A percentile compares a stretch with the other conserved stretches of the same genome.
Conservation (phyloP, 1,284 basidiomycete species). For the Cerrena zonata region DNA sequence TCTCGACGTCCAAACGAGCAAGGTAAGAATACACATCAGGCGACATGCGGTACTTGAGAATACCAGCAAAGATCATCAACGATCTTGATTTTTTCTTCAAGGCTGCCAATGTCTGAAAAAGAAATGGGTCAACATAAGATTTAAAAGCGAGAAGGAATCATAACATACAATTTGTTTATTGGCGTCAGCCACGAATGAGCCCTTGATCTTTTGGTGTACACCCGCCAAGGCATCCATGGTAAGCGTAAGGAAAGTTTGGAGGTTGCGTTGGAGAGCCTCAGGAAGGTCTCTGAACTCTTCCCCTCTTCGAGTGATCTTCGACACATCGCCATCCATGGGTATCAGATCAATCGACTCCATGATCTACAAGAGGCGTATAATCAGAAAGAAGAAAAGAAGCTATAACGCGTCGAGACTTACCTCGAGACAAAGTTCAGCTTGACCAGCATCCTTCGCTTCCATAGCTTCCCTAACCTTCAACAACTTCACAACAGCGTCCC, state of each 20-base stretch:
- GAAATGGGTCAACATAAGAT: constrained; percentile 9
- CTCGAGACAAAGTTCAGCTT: constrained; percentile 76
- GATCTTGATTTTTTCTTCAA: constrained; percentile 72
- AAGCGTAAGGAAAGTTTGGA: constrained; percentile 83
- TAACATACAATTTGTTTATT: constrained; percentile 67
- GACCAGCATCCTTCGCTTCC: constrained; percentile 67
- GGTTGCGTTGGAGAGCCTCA: constrained; percentile 83
- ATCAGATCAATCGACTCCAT: constrained; percentile 88
- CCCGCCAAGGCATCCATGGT: constrained; percentile 91
- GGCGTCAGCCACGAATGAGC: constrained; percentile 65
- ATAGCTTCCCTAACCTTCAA: constrained; percentile 81
- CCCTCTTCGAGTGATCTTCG: constrained; percentile 79
- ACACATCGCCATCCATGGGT: constrained; percentile 82
- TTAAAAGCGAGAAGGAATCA: constrained; percentile 7
- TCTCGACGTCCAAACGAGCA: constrained; percentile 71
- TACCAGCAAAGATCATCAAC: constrained; percentile 83
- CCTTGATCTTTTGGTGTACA: constrained; percentile 73
- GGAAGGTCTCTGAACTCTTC: constrained; percentile 87
- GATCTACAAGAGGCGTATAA: constrained; percentile 40
- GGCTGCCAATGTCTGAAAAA: constrained; percentile 49
- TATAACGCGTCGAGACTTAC: constrained; percentile 38
- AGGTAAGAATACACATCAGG: constrained; percentile 89
- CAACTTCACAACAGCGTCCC: constrained; percentile 73
- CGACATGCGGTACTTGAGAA: constrained; percentile 83
- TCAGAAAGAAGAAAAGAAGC: background rate